phyloP scores from a whole-genome alignment of 441 rosid species.

The Euphorbia celastroides region DNA sequence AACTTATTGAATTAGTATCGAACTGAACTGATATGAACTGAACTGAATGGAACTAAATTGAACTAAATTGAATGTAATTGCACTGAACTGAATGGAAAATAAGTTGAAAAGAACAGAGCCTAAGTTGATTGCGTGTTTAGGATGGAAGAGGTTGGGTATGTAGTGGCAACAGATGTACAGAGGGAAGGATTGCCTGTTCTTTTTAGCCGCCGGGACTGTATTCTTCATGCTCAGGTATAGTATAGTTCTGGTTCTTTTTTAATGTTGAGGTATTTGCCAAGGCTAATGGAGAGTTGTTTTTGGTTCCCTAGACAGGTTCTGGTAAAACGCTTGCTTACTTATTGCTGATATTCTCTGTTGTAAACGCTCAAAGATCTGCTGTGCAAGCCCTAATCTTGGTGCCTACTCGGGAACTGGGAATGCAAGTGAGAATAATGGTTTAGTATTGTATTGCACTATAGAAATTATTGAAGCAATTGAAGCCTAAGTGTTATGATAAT shows the following conservation, averaged over 20 bases:
- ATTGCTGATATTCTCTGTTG: conserved; percentile 49
- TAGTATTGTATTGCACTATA: neutral
- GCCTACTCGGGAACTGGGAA: conserved; percentile 86
- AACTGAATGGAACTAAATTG: no score
- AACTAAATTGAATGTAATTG: no score
- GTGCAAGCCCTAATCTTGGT: conserved; percentile 81
- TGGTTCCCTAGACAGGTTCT: conserved; percentile 72
- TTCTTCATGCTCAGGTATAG: conserved; percentile 93
- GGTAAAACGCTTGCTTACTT: conserved; percentile 89
- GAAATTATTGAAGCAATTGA: neutral
- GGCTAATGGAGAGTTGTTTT: conserved; percentile 21
- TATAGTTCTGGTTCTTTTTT: neutral
- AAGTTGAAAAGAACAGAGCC: no score
- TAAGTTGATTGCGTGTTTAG: conserved; percentile 27
- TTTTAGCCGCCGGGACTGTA: conserved; percentile 63
- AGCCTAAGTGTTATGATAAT: conserved; percentile 3
- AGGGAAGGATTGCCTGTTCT: conserved; percentile 64
- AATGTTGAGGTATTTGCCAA: neutral
- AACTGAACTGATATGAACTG: no score
- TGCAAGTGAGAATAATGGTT: conserved; percentile 51
- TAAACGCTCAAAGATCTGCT: conserved; percentile 58
- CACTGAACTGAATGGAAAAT: no score
- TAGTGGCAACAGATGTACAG: conserved; percentile 56
- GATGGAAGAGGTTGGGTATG: conserved; percentile 63
- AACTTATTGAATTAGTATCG: no score